These are phyloP conservation scores for Yamadazyma trypodendri DNA, from an alignment of 1,139 yeast genomes.

Conservation along the genomic window DNA sequence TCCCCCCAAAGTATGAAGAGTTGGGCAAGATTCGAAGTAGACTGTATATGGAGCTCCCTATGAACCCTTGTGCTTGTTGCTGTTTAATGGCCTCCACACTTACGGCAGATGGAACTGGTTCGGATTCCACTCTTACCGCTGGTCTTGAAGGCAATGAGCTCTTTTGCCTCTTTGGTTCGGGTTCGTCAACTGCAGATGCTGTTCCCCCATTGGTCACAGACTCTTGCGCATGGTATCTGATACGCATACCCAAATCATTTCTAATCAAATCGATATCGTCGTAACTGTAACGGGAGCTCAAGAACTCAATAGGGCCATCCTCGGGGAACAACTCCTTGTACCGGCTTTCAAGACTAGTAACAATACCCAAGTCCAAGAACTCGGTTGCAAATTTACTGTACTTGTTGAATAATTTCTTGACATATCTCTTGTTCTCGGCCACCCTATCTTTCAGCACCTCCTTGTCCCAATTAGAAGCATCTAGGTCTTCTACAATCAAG, in stretches of 20 bases:
- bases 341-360: slow-evolving; percentile 63
- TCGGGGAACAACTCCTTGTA: slow-evolving; percentile 67
- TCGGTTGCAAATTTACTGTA: slow-evolving; percentile 33
- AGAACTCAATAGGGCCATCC: slow-evolving; percentile 43
- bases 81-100: slow-evolving; percentile 9
- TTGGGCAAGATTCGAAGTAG: slow-evolving; percentile 55
- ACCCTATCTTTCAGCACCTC: slow-evolving; percentile 25
- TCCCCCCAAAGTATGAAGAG: slow-evolving; percentile 45
- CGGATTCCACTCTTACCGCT: slow-evolving; percentile 8
- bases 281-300: slow-evolving; percentile 45
- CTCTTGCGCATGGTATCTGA: too few relatives aligned
- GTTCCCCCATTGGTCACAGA: too few relatives aligned
- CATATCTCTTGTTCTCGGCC: slow-evolving; percentile 21
- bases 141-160: slow-evolving; percentile 15
- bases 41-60: slow-evolving; percentile 53
- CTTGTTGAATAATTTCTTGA: slow-evolving; percentile 22
- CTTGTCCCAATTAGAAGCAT: slow-evolving; percentile 22
- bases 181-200: too few relatives aligned
- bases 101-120: slow-evolving; percentile 4
- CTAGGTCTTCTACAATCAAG: slow-evolving; percentile 16
- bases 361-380: slow-evolving; percentile 69
- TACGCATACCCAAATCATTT: slow-evolving; percentile 44
- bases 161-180: slow-evolving; percentile 23
- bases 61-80: slow-evolving; percentile 26
- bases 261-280: slow-evolving; percentile 45